Base-by-base conservation (phyloP, 1,284 basidiomycete genomes). In the Ustanciosporium gigantosporum region DNA sequence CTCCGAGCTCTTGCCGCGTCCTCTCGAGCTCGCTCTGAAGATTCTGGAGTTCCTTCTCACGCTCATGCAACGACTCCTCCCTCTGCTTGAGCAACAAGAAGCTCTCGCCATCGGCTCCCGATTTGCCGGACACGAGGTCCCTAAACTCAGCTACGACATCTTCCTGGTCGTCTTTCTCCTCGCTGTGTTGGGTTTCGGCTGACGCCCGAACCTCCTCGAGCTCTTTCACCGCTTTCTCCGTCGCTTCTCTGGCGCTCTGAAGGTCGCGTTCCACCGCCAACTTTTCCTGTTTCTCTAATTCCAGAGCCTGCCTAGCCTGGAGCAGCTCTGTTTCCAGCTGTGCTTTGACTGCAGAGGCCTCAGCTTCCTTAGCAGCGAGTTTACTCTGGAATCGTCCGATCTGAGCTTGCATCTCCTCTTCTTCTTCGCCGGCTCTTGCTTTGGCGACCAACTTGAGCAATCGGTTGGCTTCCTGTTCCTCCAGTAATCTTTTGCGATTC, bases 401-500 rank as follows among this genome's bases (percentile, higher is more conserved):
- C 43, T 62, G 42, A 13, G 29, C 27, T 25, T 61, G 36, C 27
- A 51, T 5, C 14, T 31, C 43, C 5, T 42, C 31, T 22, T 56
- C 47, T 17, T 58, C 47, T 15, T 58, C 58, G n/a, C 36, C 44
- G 4, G 41, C 61, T 9, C 49, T 46, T 5, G 56, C 44, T 23
- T 66, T 45, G 4, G 56, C 56, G 3, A 66, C 61, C 4, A 69
- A 24, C 38, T 66, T 62, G 23, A 66, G 37, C 29, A 69, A 31
- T 3, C 58, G 24, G 20, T 60, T 67, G 8, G 58, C 62, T 45
- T 70, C 68, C 41, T 47, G 46, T 20, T 60, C 62, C 29, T 60
- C 62, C n/a, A 44, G 16, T 27, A 52, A 17, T n/a, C 31, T 39
- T 15, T 37, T 46, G 19, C 38, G 42, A 24, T 52, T 45, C 52